A percentile compares a stretch with the other conserved stretches of the same genome.
These are phyloP conservation scores for Aphanomyces astaci DNA, from an alignment of 352 stramenopile species.

Conservation along the genomic window DNA sequence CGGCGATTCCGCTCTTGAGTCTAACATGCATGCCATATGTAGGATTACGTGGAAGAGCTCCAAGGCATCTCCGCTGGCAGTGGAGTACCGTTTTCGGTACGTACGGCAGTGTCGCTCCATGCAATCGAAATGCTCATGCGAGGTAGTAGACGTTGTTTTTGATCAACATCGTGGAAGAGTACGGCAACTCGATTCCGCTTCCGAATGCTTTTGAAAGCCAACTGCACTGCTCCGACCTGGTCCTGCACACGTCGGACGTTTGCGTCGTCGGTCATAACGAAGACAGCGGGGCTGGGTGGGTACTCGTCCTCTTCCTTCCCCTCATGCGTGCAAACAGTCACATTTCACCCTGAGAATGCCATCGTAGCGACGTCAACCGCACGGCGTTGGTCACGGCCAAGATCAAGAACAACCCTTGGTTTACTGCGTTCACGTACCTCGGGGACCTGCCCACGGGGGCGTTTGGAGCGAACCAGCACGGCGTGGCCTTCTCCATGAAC, in stretches of 20 bases:
- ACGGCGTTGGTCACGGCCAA: constrained; percentile 54
- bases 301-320: no score
- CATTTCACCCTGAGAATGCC: no score
- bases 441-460: constrained; percentile 60
- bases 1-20: not conserved
- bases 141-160: constrained; percentile 46
- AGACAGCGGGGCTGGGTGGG: constrained; percentile 33
- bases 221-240: constrained; percentile 52
- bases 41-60: constrained; percentile 64
- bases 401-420: constrained; percentile 43
- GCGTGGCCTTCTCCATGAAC: constrained; percentile 69
- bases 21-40: not conserved
- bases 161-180: constrained; percentile 70
- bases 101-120: not conserved
- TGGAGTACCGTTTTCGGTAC: constrained; percentile 40
- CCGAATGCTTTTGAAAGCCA: constrained; percentile 21
- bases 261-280: constrained; percentile 67
- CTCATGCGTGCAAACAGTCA: no score
- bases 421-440: constrained; percentile 67
- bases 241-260: constrained; percentile 38
- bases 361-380: constrained; percentile 41
- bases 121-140: not conserved
- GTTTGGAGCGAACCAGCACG: constrained; percentile 62
- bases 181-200: constrained; percentile 19
- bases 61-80: constrained; percentile 53